A percentile compares a stretch with the other conserved stretches of the same genome.
Evolutionary conservation across 495 filamentous ascomycete species (phyloP).

Genomic region (Chaetomium cochliodes): DNA sequence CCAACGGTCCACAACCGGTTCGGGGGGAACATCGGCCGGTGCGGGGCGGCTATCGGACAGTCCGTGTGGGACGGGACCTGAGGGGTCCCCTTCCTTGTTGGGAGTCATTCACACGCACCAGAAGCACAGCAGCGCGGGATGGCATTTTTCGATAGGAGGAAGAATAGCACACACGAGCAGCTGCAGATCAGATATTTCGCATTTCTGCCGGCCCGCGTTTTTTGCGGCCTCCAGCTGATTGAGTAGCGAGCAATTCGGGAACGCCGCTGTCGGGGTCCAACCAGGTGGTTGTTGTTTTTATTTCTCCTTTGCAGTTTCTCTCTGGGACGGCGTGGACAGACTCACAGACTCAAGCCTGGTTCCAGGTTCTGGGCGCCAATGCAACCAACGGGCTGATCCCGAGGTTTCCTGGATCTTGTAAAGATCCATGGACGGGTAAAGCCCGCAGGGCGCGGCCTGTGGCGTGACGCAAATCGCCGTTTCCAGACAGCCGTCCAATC

Average conservation of each 20-base stretch:
- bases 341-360: not conserved
- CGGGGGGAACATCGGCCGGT: too few relatives aligned
- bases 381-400: not conserved
- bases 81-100: too few relatives aligned
- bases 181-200: not conserved
- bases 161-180: conserved; percentile 11
- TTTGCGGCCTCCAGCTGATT: not conserved
- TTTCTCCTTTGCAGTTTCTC: too few relatives aligned
- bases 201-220: not conserved
- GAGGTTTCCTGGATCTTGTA: not conserved
- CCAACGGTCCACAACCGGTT: too few relatives aligned
- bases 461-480: conserved; percentile 23
- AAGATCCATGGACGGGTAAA: conserved; percentile 15
- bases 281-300: not conserved
- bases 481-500: conserved; percentile 28
- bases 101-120: not conserved
- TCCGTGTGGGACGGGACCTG: too few relatives aligned
- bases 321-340: too few relatives aligned
- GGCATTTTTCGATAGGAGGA: not conserved
- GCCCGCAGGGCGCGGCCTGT: conserved; percentile 14
- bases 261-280: not conserved
- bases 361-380: not conserved
- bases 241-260: not conserved
- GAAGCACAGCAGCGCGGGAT: not conserved
- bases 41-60: too few relatives aligned